phyloP scores from a whole-genome alignment of 371 early-diverging fungal genomes.

The Syncephalastrum monosporum region DNA sequence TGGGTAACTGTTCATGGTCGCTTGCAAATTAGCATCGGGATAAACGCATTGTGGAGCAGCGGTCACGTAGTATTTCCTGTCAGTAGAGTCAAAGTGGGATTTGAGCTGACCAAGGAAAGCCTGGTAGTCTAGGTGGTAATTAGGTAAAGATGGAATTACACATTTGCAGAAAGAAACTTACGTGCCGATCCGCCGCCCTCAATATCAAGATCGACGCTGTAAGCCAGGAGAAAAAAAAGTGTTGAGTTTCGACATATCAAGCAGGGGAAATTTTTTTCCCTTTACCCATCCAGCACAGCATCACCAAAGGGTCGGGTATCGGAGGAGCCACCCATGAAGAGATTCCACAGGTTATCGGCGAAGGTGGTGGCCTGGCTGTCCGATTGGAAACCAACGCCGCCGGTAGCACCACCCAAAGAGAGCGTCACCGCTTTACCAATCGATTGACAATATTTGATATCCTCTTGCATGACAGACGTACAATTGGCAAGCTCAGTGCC shows the following conservation, averaged over 20 bases:
- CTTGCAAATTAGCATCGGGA: slow-evolving; percentile 62
- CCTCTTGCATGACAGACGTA: slow-evolving; percentile 37
- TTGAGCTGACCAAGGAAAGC: slow-evolving; percentile 51
- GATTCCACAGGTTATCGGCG: slow-evolving; percentile 59
- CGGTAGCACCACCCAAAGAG: slow-evolving; percentile 61
- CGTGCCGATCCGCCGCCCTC: slow-evolving; percentile 56
- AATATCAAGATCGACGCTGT: slow-evolving; percentile 63
- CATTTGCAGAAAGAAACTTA: slow-evolving; percentile 14
- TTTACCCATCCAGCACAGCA: slow-evolving; percentile 57
- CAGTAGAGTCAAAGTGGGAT: slow-evolving; percentile 28
- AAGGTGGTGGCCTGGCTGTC: slow-evolving; percentile 40
- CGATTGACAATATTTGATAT: slow-evolving; percentile 56
- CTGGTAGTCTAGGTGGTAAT: slow-evolving; percentile 47
- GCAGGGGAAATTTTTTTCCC: slow-evolving; percentile 3
- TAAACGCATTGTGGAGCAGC: slow-evolving; percentile 78
- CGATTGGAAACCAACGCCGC: slow-evolving; percentile 48
- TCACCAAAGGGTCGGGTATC: slow-evolving; percentile 57
- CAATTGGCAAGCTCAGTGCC: slow-evolving; percentile 54
- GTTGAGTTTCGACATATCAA: too few species aligned
- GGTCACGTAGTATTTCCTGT: slow-evolving; percentile 63
- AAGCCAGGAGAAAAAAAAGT: not conserved
- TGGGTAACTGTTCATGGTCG: slow-evolving; percentile 49
- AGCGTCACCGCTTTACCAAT: slow-evolving; percentile 54
- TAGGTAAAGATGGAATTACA: not conserved
- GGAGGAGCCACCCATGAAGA: slow-evolving; percentile 56